phyloP scores from a whole-genome alignment of 331 rosid genomes.

The Cydonia oblonga region DNA sequence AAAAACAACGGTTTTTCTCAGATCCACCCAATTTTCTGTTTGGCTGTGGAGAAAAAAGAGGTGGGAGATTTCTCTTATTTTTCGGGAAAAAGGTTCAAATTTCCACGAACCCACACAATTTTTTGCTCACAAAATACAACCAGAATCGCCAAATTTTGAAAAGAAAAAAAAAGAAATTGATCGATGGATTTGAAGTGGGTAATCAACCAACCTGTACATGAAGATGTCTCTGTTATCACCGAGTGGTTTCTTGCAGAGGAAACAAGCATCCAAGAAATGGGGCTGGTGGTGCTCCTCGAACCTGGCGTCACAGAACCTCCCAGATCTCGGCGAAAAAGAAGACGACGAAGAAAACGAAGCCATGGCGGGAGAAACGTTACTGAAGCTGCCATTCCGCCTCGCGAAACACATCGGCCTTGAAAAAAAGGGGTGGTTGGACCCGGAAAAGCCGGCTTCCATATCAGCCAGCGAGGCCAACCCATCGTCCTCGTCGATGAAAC shows the following conservation, averaged over 20 bases:
- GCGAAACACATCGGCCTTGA: slow-evolving; percentile 44
- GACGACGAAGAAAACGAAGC: slow-evolving; percentile 6
- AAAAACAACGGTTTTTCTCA: background rate
- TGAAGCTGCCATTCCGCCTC: slow-evolving; percentile 20
- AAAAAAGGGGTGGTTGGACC: slow-evolving; percentile 17
- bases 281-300: slow-evolving; percentile 71
- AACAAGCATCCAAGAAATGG: slow-evolving; percentile 78
- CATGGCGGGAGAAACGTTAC: slow-evolving; percentile 7
- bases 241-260: slow-evolving; percentile 61
- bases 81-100: no score
- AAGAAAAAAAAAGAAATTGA: background rate
- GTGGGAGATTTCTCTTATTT: no score
- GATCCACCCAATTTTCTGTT: background rate
- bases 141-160: background rate
- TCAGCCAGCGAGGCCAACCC: slow-evolving; percentile 39
- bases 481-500: slow-evolving; percentile 53
- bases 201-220: slow-evolving; percentile 72
- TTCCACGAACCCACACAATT: background rate
- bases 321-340: slow-evolving; percentile 43
- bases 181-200: no score
- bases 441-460: slow-evolving; percentile 55
- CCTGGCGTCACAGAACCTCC: slow-evolving; percentile 52
- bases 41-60: background rate
- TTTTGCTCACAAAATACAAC: background rate
- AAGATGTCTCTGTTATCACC: slow-evolving; percentile 62